Evolutionary conservation across 2,329 filamentous ascomycete species (phyloP), one percentile per base, ranked within the genome.

Genomic region (Lachnellula hyalina): DNA sequence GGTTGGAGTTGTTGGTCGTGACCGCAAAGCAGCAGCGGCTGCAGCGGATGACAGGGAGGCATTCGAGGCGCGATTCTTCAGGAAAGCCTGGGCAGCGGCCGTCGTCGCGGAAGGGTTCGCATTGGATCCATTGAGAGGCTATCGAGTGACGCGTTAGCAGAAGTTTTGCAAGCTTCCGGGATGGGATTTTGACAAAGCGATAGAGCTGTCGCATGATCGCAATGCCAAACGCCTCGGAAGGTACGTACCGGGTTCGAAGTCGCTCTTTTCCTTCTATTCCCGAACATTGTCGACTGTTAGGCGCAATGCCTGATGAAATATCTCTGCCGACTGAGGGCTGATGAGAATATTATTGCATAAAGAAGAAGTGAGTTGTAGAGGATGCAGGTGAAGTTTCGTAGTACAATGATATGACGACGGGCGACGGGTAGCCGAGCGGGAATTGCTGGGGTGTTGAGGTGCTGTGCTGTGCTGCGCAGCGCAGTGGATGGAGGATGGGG

Each of bases 1-100:
- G 50, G 86, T 93, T 21, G 90, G 91, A 2, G 88, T 85, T 50
- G 85, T 85, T 9, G 90, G 86, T 63, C 88, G 83, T 46, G 87
- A 88, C 67, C 87, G 85, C 55, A 97, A 79, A 47, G 92, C 92
- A 28, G 91, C 85, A 15, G 90, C 91, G 6, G 93, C 92, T 12
- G 93, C 93, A 6, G 92, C 89, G 36, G 88, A 86, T 41, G 92
- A 95, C 44, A 96, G 78, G 55, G 83, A 84, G 56, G 75, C 77
- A 71, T 81, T 81, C 63, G 85, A 81, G 64, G 80, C 72, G 70
- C 82, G 79, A 67, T 80, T 84, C 63, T 82, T 84, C 67, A 87
- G 79, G 72, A 93, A 95, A 55, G 91, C 92, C 70, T 89, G 87
- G 57, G 84, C 84, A 57, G 92, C 91, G 54, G 90, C 90, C 47